Evolutionary conservation across 495 filamentous ascomycete genomes (phyloP).

Genomic region (Amniculicola lignicola): DNA sequence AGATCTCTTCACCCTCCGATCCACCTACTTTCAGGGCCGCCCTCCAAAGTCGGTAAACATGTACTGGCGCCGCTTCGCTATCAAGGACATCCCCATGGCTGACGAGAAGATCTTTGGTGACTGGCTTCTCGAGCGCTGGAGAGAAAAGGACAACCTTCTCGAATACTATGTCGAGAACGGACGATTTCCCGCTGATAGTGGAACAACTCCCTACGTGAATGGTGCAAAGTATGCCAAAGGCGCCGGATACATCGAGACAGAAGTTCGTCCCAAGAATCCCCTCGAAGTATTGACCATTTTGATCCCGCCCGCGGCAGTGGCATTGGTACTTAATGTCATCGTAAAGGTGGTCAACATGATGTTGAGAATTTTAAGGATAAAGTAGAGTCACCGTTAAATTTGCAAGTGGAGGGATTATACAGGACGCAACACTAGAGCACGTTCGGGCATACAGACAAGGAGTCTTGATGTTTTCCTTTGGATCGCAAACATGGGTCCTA

Average conservation of each 20-base stretch:
- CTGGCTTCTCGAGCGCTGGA: slow-evolving; percentile 76
- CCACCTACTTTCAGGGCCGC: slow-evolving; percentile 71
- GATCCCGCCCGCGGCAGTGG: slow-evolving; percentile 22
- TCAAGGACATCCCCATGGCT: slow-evolving; percentile 65
- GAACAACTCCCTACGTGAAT: slow-evolving; percentile 42
- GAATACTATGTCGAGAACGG: slow-evolving; percentile 68
- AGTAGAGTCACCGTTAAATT: no score
- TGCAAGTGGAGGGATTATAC: no score
- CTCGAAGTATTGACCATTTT: slow-evolving; percentile 44
- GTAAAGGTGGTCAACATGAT: slow-evolving; percentile 29
- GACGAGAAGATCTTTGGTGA: slow-evolving; percentile 60
- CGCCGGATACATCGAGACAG: slow-evolving; percentile 57
- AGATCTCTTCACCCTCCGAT: slow-evolving; percentile 68
- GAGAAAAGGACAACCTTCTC: slow-evolving; percentile 73
- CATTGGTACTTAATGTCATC: slow-evolving; percentile 33
- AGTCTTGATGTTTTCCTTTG: no score
- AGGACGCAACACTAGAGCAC: no score
- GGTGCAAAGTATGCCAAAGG: slow-evolving; percentile 40
- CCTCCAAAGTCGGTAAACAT: slow-evolving; percentile 82
- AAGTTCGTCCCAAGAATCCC: slow-evolving; percentile 52
- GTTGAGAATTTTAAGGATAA: slow-evolving; percentile 6
- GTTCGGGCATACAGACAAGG: no score
- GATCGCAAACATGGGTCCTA: no score
- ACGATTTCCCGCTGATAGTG: slow-evolving; percentile 63
- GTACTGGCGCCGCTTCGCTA: slow-evolving; percentile 71